Base-by-base conservation (phyloP, 345 rosid genomes). In the Dovyalis caffra region DNA sequence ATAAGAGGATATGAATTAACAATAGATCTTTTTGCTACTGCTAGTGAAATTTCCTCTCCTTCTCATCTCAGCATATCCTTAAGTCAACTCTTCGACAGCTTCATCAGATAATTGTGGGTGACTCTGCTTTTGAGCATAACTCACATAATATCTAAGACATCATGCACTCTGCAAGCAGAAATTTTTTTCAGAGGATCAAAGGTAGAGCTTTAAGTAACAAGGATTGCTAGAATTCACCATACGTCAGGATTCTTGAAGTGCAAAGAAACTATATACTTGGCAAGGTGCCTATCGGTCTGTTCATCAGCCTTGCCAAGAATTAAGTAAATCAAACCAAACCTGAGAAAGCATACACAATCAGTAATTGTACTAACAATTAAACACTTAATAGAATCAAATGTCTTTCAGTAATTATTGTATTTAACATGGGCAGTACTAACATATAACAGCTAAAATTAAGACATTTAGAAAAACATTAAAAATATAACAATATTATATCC, bases 41-140 rank as follows among this genome's bases (percentile, higher is more conserved):
- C 99, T 98, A 0, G 99, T 97, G 83, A 95, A 93, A 81, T 95
- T 95, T 69, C 99, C 98, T 79, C 95, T 89, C 80, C 84, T 88
- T 79, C 99, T 85, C 87, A 95, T 85, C 82, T 88, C 93, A 61
- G 93, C 99, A 58, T 95, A 95, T 45, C 99, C 96, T 51, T 89
- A 81, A 66, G 91, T 93, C 78, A 95, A 80, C 78, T 91, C 97
- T 87, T 95, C 99, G 25, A 93, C 93, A 66, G 98, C 98, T 87
- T 93, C 99, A 83, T 95, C 96, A 61, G 99, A 93, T 77, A 95
- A 78, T 72, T 89, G 77, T 40, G 98, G 99, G 57, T 90, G 95
- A 76, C 93, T 83, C 76, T 87, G 80, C 80, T 90, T 93, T 21
- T 97, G 91, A 21, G 99, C 99, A 63, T 95, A 95, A 89, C 94